These are phyloP conservation scores for Zymoseptoria tritici DNA, from an alignment of 2,329 filamentous ascomycete species.

Conservation along the genomic window DNA sequence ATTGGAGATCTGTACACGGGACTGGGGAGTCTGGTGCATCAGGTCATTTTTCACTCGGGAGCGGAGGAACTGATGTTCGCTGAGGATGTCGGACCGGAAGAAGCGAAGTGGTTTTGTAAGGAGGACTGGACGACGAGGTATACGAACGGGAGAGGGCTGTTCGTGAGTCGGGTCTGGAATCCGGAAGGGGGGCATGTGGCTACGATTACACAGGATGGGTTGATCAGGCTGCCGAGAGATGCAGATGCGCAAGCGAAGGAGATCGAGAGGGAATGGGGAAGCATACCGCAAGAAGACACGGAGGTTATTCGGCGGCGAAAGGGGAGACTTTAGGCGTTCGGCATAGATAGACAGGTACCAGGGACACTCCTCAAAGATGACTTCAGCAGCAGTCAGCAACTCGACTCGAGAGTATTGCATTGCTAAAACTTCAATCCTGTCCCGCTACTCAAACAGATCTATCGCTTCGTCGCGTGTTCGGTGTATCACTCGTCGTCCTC, in stretches of 20 bases:
- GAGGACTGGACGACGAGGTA: slow-evolving; percentile 40
- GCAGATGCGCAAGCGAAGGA: slow-evolving; percentile 4
- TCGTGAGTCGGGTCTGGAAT: slow-evolving; percentile 40
- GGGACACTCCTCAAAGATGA: too few relatives aligned
- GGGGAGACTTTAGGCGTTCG: not conserved
- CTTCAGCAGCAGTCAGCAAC: not conserved
- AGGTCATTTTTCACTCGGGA: slow-evolving; percentile 40
- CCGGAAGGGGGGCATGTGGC: slow-evolving; percentile 35
- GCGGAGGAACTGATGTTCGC: slow-evolving; percentile 33
- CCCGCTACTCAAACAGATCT: not conserved
- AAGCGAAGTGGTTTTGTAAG: slow-evolving; percentile 37
- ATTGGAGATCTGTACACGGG: slow-evolving; percentile 30
- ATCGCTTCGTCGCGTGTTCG: not conserved
- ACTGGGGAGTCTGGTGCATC: slow-evolving; percentile 41
- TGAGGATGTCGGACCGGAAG: not conserved
- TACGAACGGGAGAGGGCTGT: slow-evolving; percentile 37
- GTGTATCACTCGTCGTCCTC: not conserved
- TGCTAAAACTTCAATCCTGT: not conserved
- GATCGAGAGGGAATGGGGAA: slow-evolving; percentile 1
- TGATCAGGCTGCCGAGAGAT: slow-evolving; percentile 25
- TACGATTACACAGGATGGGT: slow-evolving; percentile 42
- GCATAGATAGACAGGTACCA: not conserved
- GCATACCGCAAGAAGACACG: not conserved
- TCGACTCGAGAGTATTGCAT: not conserved
- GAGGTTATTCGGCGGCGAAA: not conserved